Base-by-base conservation (phyloP, 2,329 filamentous ascomycete genomes). In the Aureobasidium uvarum region DNA sequence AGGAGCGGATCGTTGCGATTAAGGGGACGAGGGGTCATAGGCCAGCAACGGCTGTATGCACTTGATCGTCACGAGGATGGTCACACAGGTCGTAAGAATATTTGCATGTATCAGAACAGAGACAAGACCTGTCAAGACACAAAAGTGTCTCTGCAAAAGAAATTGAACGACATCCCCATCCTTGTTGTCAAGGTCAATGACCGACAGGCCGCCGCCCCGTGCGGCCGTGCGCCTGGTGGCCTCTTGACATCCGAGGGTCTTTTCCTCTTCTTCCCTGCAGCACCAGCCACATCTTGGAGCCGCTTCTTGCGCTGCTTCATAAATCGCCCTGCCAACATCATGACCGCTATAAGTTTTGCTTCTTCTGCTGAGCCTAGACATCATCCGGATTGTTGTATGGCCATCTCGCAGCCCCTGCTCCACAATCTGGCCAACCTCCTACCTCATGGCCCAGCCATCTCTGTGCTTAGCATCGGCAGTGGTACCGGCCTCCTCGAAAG, bases 401-500 rank as follows among this genome's bases (percentile, higher is more conserved):
- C 67, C 25, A 59, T 68, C 25, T 67, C 65, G 48, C 56, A 52
- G 59, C 23, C 46, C 16, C 50, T 67, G 28, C 52, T 68, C 52
- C 33, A 65, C 20, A 45, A 36, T n/a, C 20, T 68, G 39, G 33
- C 43, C 41, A 38, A 50, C 18, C 20, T 59, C 25, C 59, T 68
- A 20, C 70, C 4, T 31, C 20, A n/a, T n/a, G n/a, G 55, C 7
- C 72, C 72, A 5, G 64, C 65, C 43, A 65, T 74, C 14, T 62
- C 58, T 39, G 68, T 62, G 16, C 70, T 82, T 45, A 82, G 80
- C 2, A 77, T 85, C 56, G 83, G 83, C 65, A 79, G 79, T 68
- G 83, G 83, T 52, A 80, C 74, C 50, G 83, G 83, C 28, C 75
- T 84, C 8, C 75, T 85, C 18, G 83, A 84, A 73, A 75, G 75